phyloP scores from a whole-genome alignment of 2,329 filamentous ascomycete genomes.

The Hortaea werneckii region DNA sequence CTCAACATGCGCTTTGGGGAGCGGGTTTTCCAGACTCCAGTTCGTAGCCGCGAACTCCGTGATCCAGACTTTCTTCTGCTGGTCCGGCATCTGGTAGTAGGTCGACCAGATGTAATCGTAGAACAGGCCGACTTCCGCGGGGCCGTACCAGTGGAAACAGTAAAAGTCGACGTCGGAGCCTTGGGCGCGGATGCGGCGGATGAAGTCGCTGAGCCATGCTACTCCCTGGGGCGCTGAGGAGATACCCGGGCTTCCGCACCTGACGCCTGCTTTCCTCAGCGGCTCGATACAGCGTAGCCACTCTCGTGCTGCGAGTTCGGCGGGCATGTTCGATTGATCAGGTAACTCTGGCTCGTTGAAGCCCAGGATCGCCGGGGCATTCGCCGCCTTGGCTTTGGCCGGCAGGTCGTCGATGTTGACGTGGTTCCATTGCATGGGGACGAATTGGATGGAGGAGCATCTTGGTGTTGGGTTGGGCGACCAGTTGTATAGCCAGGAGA shows the following conservation, averaged over 20 bases:
- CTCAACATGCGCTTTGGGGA: constrained; percentile 20
- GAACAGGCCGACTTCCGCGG: constrained; percentile 16
- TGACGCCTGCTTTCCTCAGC: constrained; percentile 15
- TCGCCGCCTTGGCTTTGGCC: constrained; percentile 8
- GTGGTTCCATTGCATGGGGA: constrained; percentile 27
- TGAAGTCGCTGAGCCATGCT: constrained; percentile 19
- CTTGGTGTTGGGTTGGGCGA: constrained; percentile 18
- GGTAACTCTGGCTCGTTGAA: constrained; percentile 26
- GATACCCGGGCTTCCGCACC: constrained; percentile 21
- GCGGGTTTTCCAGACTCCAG: constrained; percentile 18
- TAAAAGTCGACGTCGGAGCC: constrained; percentile 23
- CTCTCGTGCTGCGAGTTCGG: constrained; percentile 15
- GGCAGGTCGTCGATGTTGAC: constrained; percentile 17
- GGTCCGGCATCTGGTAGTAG: constrained; percentile 10
- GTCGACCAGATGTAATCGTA: constrained; percentile 26
- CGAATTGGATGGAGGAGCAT: constrained; percentile 16
- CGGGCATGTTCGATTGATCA: constrained; percentile 22
- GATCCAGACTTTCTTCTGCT: constrained; percentile 23
- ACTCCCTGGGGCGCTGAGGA: constrained; percentile 19
- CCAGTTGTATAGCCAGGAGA: constrained; percentile 27
- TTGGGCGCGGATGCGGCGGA: constrained; percentile 11
- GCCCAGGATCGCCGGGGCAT: constrained; percentile 11
- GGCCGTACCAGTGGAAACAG: constrained; percentile 24
- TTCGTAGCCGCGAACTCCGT: constrained; percentile 21
- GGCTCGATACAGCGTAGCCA: constrained; percentile 23